A percentile compares a stretch with the other conserved stretches of the same genome.
phyloP scores from a whole-genome alignment of 1,284 basidiomycete genomes.

The Schizopora paradoxa region DNA sequence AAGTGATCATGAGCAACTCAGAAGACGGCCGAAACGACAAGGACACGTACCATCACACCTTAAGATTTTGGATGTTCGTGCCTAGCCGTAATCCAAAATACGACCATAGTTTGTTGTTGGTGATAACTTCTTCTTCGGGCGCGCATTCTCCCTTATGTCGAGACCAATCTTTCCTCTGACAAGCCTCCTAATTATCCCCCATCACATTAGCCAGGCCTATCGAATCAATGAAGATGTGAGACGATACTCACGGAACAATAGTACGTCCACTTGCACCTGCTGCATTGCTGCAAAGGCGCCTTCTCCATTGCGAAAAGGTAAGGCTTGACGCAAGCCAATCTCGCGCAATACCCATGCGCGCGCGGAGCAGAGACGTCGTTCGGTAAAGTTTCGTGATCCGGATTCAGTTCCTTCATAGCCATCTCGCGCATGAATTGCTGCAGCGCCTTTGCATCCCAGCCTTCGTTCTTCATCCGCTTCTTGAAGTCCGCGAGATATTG shows the following conservation, averaged over 20 bases:
- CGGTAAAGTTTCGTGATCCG: too few species aligned
- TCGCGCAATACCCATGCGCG: slow-evolving; percentile 19
- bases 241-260: slow-evolving; percentile 23
- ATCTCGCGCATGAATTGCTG: too few species aligned
- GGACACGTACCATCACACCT: too few species aligned
- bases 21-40: too few species aligned
- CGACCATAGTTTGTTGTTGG: slow-evolving; percentile 23
- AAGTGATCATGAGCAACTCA: too few species aligned
- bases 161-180: slow-evolving; percentile 23
- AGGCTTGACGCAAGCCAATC: slow-evolving; percentile 20
- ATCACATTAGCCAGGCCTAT: background rate
- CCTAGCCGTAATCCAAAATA: too few species aligned
- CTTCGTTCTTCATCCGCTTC: too few species aligned
- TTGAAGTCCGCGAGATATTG: slow-evolving; percentile 5
- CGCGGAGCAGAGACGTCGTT: slow-evolving; percentile 1
- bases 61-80: too few species aligned
- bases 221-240: background rate
- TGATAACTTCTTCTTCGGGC: slow-evolving; percentile 21
- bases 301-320: slow-evolving; percentile 11
- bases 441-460: too few species aligned
- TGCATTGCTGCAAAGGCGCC: slow-evolving; percentile 18
- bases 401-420: too few species aligned
- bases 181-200: slow-evolving; percentile 11
- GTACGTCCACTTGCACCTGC: slow-evolving; percentile 19
- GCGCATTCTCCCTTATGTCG: slow-evolving; percentile 23